Evolutionary conservation across 2,329 filamentous ascomycete species (phyloP).

Genomic region (Chalaropsis ovoidea): DNA sequence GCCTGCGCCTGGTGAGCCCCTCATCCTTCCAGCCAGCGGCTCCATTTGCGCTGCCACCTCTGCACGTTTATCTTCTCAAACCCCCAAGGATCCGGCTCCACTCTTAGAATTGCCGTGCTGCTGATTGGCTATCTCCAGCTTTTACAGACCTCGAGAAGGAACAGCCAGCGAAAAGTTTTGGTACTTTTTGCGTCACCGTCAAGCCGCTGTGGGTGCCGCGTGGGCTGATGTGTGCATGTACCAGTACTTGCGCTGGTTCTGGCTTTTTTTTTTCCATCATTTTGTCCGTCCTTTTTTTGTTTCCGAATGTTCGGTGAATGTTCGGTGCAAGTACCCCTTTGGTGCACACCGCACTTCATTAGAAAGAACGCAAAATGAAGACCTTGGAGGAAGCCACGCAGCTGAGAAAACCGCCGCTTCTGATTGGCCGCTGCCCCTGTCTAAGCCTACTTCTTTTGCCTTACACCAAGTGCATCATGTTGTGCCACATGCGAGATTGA

Average conservation of each 20-base stretch:
- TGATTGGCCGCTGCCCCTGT: background rate
- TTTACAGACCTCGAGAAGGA: background rate
- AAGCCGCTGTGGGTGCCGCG: background rate
- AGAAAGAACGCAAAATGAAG: background rate
- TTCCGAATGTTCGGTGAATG: background rate
- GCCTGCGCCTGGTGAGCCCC: too few species aligned
- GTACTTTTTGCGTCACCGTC: background rate
- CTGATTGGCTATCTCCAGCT: background rate
- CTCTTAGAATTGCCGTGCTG: background rate
- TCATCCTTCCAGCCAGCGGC: too few species aligned
- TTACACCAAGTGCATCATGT: background rate
- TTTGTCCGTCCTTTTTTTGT: background rate
- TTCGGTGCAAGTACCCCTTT: background rate
- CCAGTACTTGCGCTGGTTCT: background rate
- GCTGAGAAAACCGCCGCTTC: background rate
- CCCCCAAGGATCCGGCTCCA: background rate
- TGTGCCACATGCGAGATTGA: background rate
- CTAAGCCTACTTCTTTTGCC: too few species aligned
- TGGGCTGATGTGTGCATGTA: conserved; percentile 11
- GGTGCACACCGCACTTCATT: background rate
- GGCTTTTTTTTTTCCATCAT: background rate
- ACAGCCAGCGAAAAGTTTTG: background rate
- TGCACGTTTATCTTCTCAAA: too few species aligned
- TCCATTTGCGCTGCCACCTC: too few species aligned
- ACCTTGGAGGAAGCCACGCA: background rate